Percentiles rank a stretch among this genome's conserved stretches.
These are phyloP conservation scores for Entomortierella chlamydospora DNA, from an alignment of 192 early-diverging fungal species.

Conservation along the genomic window DNA sequence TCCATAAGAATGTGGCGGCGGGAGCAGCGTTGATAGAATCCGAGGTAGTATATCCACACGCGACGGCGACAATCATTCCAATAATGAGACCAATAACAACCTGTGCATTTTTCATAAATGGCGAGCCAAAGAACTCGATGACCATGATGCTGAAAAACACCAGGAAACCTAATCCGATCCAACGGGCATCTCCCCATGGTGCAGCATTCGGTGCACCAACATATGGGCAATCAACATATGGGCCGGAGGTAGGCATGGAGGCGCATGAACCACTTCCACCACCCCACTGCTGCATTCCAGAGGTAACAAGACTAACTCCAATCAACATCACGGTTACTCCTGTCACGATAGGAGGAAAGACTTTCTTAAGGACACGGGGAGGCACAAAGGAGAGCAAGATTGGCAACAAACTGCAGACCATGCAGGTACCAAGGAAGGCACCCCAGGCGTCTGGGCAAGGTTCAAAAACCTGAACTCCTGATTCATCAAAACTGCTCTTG, in stretches of 20 bases:
- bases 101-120: constrained; percentile 66
- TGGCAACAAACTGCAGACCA: constrained; percentile 60
- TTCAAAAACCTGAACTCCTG: constrained; percentile 51
- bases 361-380: constrained; percentile 55
- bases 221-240: constrained; percentile 50
- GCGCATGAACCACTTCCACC: constrained; percentile 62
- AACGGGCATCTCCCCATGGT: constrained; percentile 62
- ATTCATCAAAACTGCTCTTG: constrained; percentile 34
- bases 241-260: constrained; percentile 29
- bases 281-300: constrained; percentile 61
- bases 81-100: constrained; percentile 63
- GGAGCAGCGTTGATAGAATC: constrained; percentile 58
- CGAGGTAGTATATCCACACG: constrained; percentile 59
- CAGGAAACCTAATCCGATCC: constrained; percentile 62
- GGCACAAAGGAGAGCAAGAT: constrained; percentile 63
- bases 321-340: constrained; percentile 63
- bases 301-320: constrained; percentile 57
- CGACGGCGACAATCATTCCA: constrained; percentile 63
- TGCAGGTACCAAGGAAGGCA: constrained; percentile 65
- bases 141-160: constrained; percentile 62
- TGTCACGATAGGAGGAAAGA: constrained; percentile 70
- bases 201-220: constrained; percentile 57
- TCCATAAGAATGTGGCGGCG: constrained; percentile 63
- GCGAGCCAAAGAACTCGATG: constrained; percentile 65
- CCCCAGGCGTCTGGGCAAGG: constrained; percentile 65